These are phyloP conservation scores for Leccinum olivaceopallidum DNA, from an alignment of 768 basidiomycete species.

Conservation along the genomic window DNA sequence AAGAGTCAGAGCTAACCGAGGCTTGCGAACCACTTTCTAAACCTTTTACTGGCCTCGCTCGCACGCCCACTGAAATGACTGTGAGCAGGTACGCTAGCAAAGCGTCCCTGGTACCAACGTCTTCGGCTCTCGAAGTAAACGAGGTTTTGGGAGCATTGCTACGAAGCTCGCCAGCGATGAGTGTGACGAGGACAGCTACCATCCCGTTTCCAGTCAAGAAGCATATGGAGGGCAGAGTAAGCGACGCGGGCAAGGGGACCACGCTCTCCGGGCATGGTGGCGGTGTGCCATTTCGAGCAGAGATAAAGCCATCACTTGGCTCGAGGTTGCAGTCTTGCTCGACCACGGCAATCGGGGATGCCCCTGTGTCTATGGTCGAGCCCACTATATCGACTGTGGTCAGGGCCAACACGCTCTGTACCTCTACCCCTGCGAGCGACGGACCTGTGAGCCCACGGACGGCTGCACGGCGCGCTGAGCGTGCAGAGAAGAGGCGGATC, in stretches of 20 bases:
- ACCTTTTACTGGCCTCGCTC: background rate
- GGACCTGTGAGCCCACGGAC: conserved; percentile 18
- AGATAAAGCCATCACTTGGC: background rate
- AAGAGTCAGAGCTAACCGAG: background rate
- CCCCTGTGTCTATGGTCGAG: background rate
- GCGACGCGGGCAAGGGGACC: conserved; percentile 3
- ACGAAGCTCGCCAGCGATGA: background rate
- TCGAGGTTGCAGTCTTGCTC: conserved; percentile 1
- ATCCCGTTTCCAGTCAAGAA: conserved; percentile 27
- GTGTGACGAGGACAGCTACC: conserved; percentile 6
- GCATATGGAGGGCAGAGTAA: background rate
- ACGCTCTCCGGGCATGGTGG: background rate
- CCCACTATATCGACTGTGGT: background rate
- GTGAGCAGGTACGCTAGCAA: background rate
- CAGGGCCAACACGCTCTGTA: background rate
- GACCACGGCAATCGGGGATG: conserved; percentile 1
- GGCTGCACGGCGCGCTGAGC: conserved; percentile 19
- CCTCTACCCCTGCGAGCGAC: background rate
- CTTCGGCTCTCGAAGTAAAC: background rate
- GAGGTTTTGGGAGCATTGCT: background rate
- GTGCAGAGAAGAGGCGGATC: conserved; percentile 23
- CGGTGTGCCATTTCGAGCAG: background rate
- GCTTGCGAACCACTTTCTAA: background rate
- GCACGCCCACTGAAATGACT: conserved; percentile 1
- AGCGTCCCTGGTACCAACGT: background rate